Evolutionary conservation across 495 filamentous ascomycete species (phyloP).

Genomic region (Penicillium parvum): DNA sequence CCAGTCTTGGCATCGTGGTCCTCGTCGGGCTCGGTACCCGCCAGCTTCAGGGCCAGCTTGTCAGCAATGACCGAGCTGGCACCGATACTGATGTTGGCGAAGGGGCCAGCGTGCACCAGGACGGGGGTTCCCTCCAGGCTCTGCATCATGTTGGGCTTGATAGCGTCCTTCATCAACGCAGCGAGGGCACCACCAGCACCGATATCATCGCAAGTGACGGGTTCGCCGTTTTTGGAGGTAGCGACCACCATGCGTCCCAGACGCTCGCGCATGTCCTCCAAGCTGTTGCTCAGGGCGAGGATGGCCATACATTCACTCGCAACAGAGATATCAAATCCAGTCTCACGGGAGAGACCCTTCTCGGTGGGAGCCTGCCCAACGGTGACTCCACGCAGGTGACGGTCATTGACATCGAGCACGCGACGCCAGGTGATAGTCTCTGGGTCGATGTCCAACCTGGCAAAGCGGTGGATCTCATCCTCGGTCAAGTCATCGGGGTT

Average conservation of each 20-base stretch:
- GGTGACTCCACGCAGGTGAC: constrained; percentile 83
- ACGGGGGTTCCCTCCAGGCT: constrained; percentile 95
- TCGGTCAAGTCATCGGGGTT: constrained; percentile 83
- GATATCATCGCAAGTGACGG: constrained; percentile 93
- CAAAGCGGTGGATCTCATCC: constrained; percentile 84
- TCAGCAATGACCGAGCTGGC: constrained; percentile 93
- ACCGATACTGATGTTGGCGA: constrained; percentile 97
- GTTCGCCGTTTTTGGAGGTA: constrained; percentile 76
- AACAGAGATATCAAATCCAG: constrained; percentile 95
- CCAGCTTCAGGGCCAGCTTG: constrained; percentile 90
- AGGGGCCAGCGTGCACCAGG: constrained; percentile 94
- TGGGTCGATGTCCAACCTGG: constrained; percentile 91
- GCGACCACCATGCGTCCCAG: constrained; percentile 96
- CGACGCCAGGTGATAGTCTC: constrained; percentile 96
- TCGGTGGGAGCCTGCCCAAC: constrained; percentile 85
- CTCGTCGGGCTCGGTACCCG: constrained; percentile 93
- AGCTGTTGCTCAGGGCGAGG: constrained; percentile 81
- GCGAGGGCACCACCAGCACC: constrained; percentile 89
- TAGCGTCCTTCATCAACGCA: constrained; percentile 94
- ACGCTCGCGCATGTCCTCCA: constrained; percentile 88
- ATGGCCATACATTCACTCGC: constrained; percentile 99
- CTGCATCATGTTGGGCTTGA: constrained; percentile 99
- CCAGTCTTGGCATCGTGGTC: constrained; percentile 78
- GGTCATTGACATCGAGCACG: constrained; percentile 94
- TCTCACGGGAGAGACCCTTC: constrained; percentile 77